Evolutionary conservation across 805 yeast genomes (phyloP).

Genomic region (Torulaspora microellipsoides): DNA sequence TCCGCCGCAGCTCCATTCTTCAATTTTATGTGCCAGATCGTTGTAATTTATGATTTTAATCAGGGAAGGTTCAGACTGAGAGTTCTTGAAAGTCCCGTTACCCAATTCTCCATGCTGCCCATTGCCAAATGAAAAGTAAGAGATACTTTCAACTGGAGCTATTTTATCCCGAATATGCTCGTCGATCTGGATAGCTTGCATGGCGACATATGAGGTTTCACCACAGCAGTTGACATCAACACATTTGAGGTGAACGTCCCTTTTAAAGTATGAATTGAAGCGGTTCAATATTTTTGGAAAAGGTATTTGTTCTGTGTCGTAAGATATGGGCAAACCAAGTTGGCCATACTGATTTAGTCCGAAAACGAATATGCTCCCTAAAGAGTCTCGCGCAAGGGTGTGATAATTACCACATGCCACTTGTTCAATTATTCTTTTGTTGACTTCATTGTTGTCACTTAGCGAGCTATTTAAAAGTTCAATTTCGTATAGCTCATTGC

Average conservation of each 20-base stretch:
- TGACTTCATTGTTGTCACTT: slow-evolving; percentile 15
- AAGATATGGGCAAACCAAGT: slow-evolving; percentile 63
- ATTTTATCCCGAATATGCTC: slow-evolving; percentile 16
- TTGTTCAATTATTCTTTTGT: slow-evolving; percentile 44
- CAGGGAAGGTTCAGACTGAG: slow-evolving; percentile 61
- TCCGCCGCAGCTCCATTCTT: slow-evolving; percentile 54
- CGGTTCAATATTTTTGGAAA: slow-evolving; percentile 54
- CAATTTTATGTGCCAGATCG: slow-evolving; percentile 37
- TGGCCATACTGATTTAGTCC: slow-evolving; percentile 87
- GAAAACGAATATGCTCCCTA: slow-evolving; percentile 77
- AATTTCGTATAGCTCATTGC: slow-evolving; percentile 45
- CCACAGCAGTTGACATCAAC: slow-evolving; percentile 64
- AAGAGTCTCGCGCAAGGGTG: slow-evolving; percentile 60
- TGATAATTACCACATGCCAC: slow-evolving; percentile 75
- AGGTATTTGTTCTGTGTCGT: slow-evolving; percentile 62
- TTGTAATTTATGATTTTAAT: slow-evolving; percentile 51
- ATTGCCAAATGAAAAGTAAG: slow-evolving; percentile 66
- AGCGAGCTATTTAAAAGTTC: slow-evolving; percentile 30
- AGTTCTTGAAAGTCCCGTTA: slow-evolving; percentile 67
- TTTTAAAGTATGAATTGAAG: slow-evolving; percentile 39
- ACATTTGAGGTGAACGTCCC: slow-evolving; percentile 44
- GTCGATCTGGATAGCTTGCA: slow-evolving; percentile 15
- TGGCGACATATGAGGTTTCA: slow-evolving; percentile 53
- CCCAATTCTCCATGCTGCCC: slow-evolving; percentile 88
- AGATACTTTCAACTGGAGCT: slow-evolving; percentile 30